Base-by-base conservation (phyloP, 805 yeast genomes). In the Yamadazyma kitorensis region DNA sequence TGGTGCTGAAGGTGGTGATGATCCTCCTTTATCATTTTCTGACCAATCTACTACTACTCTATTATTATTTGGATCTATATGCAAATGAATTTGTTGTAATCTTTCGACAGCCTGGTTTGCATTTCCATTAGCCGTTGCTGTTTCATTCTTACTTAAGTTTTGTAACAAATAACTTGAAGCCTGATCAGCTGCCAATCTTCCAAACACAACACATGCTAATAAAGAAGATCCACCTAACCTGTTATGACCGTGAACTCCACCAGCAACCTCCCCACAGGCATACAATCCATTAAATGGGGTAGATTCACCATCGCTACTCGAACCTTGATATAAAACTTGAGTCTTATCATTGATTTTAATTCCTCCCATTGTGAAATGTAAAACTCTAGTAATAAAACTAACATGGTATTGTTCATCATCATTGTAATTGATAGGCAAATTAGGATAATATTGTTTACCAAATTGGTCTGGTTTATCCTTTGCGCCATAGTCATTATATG, bases 291-390 rank as follows among this genome's bases (percentile, higher is more conserved):
- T 47, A 3, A 72, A 56, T 6, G 64, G 45, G 2, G 53, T 39
- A 19, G 12, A 34, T 26, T 26, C 45, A 13, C 54, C 48, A 21
- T 59, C 47, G n/a, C n/a, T n/a, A n/a, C n/a, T n/a, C 27, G 54
- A 47, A 2, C 37, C 39, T 24, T 37, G 29, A 18, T 37, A 75
- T 11, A 69, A 30, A 2, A 75, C 76, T 36, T 68, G 68, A 0
- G 74, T 59, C 26, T 64, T 48, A 16, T 64, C 71, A 48, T 76
- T 67, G 36, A 78, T 74, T 52, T 70, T 69, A 4, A 77, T 75
- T 30, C 87, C 86, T 15, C 87, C 86, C 84, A 78, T 79, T 6
- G 85, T 76, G 54, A 77, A 79, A 52, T 79, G 86, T 23, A 79
- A 69, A 4, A 76, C 81, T 23, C 82, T 64, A 5, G 80, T 74